phyloP scores from a whole-genome alignment of 805 yeast species.

The Pichia gijzeniarum region DNA sequence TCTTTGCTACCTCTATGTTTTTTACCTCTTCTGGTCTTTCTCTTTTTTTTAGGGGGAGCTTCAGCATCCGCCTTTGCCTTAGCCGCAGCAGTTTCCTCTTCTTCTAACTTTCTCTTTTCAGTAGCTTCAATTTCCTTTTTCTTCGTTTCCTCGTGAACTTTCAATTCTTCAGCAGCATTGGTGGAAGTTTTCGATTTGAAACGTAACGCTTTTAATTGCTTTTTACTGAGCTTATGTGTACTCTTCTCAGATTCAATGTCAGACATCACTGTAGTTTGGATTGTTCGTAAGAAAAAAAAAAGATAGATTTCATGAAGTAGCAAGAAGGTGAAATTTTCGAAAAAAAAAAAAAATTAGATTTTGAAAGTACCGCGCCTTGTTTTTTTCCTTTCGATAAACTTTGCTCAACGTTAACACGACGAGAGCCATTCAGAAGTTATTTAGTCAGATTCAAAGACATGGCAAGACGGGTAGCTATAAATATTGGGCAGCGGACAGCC shows the following conservation, averaged over 20 bases:
- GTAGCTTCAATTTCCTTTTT: slow-evolving; percentile 2
- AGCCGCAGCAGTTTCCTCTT: slow-evolving; percentile 19
- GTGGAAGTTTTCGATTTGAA: slow-evolving; percentile 38
- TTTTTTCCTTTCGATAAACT: background rate
- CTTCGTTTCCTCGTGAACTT: slow-evolving; percentile 22
- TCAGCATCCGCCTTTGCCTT: slow-evolving; percentile 21
- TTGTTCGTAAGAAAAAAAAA: background rate
- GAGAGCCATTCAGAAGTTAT: too few species aligned
- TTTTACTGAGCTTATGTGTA: slow-evolving; percentile 51
- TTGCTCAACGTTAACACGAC: too few species aligned
- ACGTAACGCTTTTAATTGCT: slow-evolving; percentile 56
- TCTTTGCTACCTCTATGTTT: slow-evolving; percentile 50
- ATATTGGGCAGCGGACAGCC: slow-evolving; percentile 3
- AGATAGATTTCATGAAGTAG: background rate
- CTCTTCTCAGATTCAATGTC: slow-evolving; percentile 5
- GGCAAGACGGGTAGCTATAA: slow-evolving; percentile 15
- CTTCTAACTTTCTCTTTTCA: slow-evolving; percentile 24
- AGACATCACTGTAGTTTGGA: background rate
- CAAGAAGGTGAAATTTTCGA: background rate
- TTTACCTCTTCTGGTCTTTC: slow-evolving; percentile 75
- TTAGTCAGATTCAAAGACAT: slow-evolving; percentile 1
- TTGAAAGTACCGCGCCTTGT: slow-evolving; percentile 8
- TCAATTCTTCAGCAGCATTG: slow-evolving; percentile 32
- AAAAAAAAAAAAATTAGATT: slow-evolving; percentile 2
- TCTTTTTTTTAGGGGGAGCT: slow-evolving; percentile 46